phyloP scores from a whole-genome alignment of 1,284 basidiomycete genomes.

The Athelia psychrophila region DNA sequence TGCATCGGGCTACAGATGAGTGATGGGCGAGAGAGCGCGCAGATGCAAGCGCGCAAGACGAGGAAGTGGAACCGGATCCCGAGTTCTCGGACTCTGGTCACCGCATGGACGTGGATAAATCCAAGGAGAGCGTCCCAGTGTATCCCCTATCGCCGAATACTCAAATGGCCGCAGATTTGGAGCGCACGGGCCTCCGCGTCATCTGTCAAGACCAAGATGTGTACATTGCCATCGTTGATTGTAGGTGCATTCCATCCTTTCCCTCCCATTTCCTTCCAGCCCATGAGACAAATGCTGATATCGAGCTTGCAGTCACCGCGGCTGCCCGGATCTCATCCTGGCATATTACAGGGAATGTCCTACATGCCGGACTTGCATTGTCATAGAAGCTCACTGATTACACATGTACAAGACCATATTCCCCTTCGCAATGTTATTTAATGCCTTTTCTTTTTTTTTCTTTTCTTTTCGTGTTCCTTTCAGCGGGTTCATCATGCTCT shows the following conservation, averaged over 20 bases:
- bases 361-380: constrained; percentile 81
- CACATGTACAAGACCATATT: constrained; percentile 73
- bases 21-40: constrained; percentile 34
- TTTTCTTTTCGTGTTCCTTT: too few species aligned
- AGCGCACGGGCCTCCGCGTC: constrained; percentile 77
- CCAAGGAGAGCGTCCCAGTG: constrained; percentile 2
- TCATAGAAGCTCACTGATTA: constrained; percentile 76
- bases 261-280: constrained; percentile 3
- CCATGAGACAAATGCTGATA: background rate
- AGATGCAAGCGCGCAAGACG: constrained; percentile 6
- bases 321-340: constrained; percentile 83
- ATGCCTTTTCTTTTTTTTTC: too few species aligned
- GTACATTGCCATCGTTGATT: constrained; percentile 87
- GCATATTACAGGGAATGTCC: constrained; percentile 79
- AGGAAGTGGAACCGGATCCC: background rate
- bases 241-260: constrained; percentile 79
- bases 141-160: constrained; percentile 11
- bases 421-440: too few species aligned
- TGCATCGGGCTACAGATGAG: constrained; percentile 32
- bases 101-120: too few species aligned
- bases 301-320: constrained; percentile 55
- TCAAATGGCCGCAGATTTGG: constrained; percentile 39
- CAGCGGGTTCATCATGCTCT: too few species aligned
- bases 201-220: constrained; percentile 91
- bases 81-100: constrained; percentile 15